These are phyloP conservation scores for Penicillium argentinense DNA, from an alignment of 495 filamentous ascomycete genomes.

Conservation along the genomic window DNA sequence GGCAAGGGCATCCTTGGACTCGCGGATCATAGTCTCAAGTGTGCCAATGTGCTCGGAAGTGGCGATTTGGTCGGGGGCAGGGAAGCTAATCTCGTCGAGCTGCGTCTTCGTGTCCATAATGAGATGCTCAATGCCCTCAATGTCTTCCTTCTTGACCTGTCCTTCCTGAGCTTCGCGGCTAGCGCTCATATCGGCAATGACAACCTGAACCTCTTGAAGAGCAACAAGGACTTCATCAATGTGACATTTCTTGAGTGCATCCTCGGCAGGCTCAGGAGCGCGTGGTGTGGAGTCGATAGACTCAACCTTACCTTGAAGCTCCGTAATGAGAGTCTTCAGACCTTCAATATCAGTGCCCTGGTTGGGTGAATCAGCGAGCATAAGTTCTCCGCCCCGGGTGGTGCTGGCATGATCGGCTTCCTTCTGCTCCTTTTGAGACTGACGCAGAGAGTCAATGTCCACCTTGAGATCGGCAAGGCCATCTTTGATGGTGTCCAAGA, in stretches of 20 bases:
- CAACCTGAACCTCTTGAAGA: constrained; percentile 58
- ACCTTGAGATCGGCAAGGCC: constrained; percentile 69
- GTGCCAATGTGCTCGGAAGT: constrained; percentile 75
- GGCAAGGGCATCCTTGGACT: constrained; percentile 68
- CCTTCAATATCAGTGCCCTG: constrained; percentile 75
- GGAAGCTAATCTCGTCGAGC: constrained; percentile 73
- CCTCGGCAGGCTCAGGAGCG: constrained; percentile 39
- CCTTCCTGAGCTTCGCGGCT: constrained; percentile 32
- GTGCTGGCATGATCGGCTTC: constrained; percentile 41
- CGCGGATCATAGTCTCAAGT: constrained; percentile 66
- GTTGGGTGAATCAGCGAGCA: constrained; percentile 50
- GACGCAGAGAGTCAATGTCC: constrained; percentile 76
- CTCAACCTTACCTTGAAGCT: constrained; percentile 81
- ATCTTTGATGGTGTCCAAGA: constrained; percentile 79
- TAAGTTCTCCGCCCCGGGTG: constrained; percentile 51
- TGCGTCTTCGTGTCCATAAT: constrained; percentile 80
- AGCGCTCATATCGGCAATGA: constrained; percentile 46
- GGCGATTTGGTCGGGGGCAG: constrained; percentile 56
- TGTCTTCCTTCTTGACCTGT: constrained; percentile 68
- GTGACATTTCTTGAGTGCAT: constrained; percentile 55
- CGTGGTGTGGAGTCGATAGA: constrained; percentile 65
- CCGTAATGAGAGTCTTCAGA: constrained; percentile 75
- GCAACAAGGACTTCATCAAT: constrained; percentile 59
- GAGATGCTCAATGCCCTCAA: constrained; percentile 83
- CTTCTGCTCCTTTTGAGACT: constrained; percentile 39